Percentiles rank a stretch among this genome's conserved stretches.
Conservation (phyloP, 1,284 basidiomycete genomes). For the Boletellus deceptivus region DNA sequence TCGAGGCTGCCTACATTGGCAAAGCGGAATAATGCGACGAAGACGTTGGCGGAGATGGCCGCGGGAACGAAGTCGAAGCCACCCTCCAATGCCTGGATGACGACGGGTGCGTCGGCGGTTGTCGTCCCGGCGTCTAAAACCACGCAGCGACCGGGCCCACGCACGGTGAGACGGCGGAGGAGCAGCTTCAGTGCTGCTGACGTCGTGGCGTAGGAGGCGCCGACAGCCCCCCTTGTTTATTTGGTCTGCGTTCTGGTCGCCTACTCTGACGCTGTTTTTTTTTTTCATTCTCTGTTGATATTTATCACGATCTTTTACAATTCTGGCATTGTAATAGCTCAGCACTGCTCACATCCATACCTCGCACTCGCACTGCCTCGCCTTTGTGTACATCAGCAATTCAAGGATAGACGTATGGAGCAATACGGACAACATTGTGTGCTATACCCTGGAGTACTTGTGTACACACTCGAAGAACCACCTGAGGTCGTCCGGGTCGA, state of each 20-base stretch:
- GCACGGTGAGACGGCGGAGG: slow-evolving; percentile 66
- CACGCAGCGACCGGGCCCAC: slow-evolving; percentile 61
- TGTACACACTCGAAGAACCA: slow-evolving; percentile 92
- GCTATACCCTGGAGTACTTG: slow-evolving; percentile 59
- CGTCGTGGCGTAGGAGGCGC: slow-evolving; percentile 56
- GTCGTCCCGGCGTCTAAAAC: slow-evolving; percentile 66
- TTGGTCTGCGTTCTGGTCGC: slow-evolving; percentile 6
- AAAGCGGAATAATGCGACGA: slow-evolving; percentile 51
- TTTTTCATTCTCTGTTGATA: slow-evolving; percentile 18
- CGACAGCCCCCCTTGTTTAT: neutral
- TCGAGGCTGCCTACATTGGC: slow-evolving; percentile 71
- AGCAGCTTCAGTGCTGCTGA: slow-evolving; percentile 83
- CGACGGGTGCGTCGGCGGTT: slow-evolving; percentile 63
- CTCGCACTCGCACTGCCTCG: slow-evolving; percentile 11
- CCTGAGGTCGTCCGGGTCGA: slow-evolving; percentile 85
- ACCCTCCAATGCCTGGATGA: slow-evolving; percentile 67
- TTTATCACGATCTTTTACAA: slow-evolving; percentile 30
- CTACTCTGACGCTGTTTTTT: neutral
- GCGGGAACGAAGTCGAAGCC: slow-evolving; percentile 34
- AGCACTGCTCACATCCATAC: slow-evolving; percentile 17
- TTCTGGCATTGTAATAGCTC: slow-evolving; percentile 33
- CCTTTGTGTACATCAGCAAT: slow-evolving; percentile 22
- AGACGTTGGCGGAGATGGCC: slow-evolving; percentile 52
- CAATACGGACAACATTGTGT: neutral
- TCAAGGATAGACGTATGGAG: slow-evolving; percentile 11